Evolutionary conservation across 2,329 filamentous ascomycete species (phyloP), one percentile per base, ranked within the genome.

Genomic region (Pseudogymnoascus sp.): DNA sequence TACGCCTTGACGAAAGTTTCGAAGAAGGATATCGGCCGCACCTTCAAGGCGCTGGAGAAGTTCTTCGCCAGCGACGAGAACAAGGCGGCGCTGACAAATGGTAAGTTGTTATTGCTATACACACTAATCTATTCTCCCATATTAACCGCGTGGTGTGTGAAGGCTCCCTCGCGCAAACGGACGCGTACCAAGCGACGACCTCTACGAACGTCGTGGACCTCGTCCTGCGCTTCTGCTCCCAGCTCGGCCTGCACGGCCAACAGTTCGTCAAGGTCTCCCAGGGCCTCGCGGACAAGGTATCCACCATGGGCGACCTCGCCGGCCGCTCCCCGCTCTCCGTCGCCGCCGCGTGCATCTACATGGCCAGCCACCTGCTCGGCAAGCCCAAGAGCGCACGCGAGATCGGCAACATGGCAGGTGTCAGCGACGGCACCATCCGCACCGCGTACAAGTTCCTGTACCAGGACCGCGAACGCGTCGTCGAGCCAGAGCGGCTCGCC

Each of bases 401-500:
- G 65, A 97, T 99, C 69, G 90, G 91, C 4, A 76, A 77, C 23
- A 88, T 95, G 16, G 91, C 90, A 0, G 91, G 91, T 67, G 95
- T 99, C 28, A 97, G 92, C 73, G 96, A 99, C 72, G 93, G 95
- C 62, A 99, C 95, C 0, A 96, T 99, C 70, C 93, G 96, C 71
- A 96, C 91, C 25, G 93, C 93, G 0, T 99, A 97, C 80, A 95
- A 95, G 73, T 87, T 90, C 71, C 81, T 99, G 59, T 93, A 93
- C 73, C 81, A 82, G 16, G 87, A 88, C 59, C 85, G 87, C 60
- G 87, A 93, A 62, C 81, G 84, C 65, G 78, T 99, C 63, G 85
- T 97, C 70, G 86, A 89, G 68, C 80, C 85, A 60, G 85, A 89
- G 64, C 93, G 91, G 86, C 81, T 93, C 61, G 81, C 83, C 62